These are phyloP conservation scores for Lactarius deliciosus DNA, from an alignment of 768 basidiomycete genomes.

Conservation along the genomic window DNA sequence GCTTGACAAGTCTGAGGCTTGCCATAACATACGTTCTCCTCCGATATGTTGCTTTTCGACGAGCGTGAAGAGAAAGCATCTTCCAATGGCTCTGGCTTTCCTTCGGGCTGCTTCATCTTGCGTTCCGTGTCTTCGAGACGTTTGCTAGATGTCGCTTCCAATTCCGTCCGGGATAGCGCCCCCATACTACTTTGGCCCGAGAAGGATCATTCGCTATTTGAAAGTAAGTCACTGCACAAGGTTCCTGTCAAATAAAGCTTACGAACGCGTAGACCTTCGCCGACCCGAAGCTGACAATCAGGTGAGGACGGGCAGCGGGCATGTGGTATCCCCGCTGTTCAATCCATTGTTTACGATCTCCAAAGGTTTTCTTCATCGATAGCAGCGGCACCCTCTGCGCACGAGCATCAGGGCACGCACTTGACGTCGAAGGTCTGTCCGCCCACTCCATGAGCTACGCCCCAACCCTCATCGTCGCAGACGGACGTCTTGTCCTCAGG, in stretches of 20 bases:
- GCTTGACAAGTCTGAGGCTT: not conserved
- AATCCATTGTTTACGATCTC: not conserved
- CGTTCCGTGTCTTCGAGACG: slow-evolving; percentile 53
- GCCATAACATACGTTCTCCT: not conserved
- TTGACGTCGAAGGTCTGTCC: slow-evolving; percentile 69
- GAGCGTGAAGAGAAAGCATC: slow-evolving; percentile 9
- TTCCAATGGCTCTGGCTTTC: slow-evolving; percentile 34
- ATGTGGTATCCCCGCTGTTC: not conserved
- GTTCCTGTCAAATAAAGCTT: not conserved
- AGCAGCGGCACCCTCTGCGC: slow-evolving; percentile 77
- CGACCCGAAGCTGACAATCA: slow-evolving; percentile 73
- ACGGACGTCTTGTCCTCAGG: slow-evolving; percentile 66
- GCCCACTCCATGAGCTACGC: slow-evolving; percentile 3
- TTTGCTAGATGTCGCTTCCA: slow-evolving; percentile 55
- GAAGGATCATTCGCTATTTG: slow-evolving; percentile 75
- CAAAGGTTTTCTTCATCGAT: slow-evolving; percentile 85
- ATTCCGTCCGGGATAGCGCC: slow-evolving; percentile 58
- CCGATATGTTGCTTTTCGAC: slow-evolving; percentile 11
- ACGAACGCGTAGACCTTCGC: slow-evolving; percentile 52
- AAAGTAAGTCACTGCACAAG: slow-evolving; percentile 47
- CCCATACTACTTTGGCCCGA: slow-evolving; percentile 66
- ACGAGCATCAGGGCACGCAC: slow-evolving; percentile 74
- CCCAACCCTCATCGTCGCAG: slow-evolving; percentile 38
- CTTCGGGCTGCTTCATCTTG: slow-evolving; percentile 60
- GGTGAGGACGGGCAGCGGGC: slow-evolving; percentile 39